phyloP scores from a whole-genome alignment of 257 asterid species.

The Datura wrightii region DNA sequence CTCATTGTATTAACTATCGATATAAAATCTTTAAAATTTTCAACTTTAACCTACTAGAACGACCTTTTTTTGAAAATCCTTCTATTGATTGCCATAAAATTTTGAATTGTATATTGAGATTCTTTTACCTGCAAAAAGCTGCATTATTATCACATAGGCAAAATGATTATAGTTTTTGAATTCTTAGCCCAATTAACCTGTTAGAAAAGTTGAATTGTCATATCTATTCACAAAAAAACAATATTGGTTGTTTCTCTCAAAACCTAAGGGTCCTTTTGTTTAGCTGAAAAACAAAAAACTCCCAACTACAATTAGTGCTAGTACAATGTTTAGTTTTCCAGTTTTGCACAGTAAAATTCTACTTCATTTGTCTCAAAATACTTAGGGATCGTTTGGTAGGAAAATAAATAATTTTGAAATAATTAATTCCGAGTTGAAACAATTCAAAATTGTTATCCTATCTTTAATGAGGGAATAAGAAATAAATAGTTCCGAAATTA shows the following conservation, averaged over 20 bases:
- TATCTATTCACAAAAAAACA: not conserved
- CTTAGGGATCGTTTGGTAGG: no score
- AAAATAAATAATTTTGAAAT: no score
- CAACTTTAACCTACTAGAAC: no score
- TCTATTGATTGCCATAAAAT: no score
- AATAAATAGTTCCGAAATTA: no score
- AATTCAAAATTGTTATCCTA: no score
- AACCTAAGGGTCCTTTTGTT: not conserved
- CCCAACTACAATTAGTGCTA: not conserved
- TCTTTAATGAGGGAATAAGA: no score
- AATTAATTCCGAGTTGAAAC: no score
- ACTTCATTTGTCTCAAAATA: no score
- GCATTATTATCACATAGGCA: not conserved
- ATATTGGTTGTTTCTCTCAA: not conserved
- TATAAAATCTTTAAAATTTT: no score
- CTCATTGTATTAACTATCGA: no score
- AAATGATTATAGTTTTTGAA: constrained; percentile 17
- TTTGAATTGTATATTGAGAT: not conserved
- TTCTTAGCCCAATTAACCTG: not conserved
- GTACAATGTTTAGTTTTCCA: not conserved
- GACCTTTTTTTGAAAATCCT: no score
- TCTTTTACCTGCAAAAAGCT: not conserved
- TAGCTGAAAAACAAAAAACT: not conserved
- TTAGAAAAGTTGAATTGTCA: constrained; percentile 25
- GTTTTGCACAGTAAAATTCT: not conserved